These are phyloP conservation scores for Ophiostoma perfectum DNA, from an alignment of 2,329 filamentous ascomycete species.

Conservation along the genomic window DNA sequence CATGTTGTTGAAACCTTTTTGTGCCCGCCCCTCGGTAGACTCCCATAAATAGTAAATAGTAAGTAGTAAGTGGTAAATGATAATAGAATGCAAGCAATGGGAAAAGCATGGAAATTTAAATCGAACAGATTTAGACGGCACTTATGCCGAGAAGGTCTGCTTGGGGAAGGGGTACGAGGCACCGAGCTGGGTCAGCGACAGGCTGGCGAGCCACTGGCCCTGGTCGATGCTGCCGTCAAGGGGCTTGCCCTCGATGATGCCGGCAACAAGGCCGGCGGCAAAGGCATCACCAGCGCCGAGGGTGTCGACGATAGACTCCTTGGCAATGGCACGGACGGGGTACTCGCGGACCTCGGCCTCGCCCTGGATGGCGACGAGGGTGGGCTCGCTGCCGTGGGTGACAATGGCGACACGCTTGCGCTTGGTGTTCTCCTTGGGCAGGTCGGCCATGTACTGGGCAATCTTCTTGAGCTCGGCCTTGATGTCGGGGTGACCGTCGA, in stretches of 20 bases:
- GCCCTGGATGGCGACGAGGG: constrained; percentile 72
- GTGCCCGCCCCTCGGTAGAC: background rate
- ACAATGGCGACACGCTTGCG: constrained; percentile 82
- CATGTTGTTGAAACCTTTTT: constrained; percentile 33
- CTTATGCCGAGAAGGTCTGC: constrained; percentile 58
- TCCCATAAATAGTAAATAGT: background rate
- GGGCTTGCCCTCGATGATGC: constrained; percentile 76
- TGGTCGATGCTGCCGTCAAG: constrained; percentile 77
- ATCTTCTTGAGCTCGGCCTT: constrained; percentile 73
- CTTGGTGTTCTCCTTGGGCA: constrained; percentile 87
- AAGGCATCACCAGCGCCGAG: constrained; percentile 80
- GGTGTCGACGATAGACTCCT: constrained; percentile 93
- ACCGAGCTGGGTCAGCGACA: constrained; percentile 92
- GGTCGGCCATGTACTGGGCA: constrained; percentile 74
- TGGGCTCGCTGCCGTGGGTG: constrained; percentile 91
- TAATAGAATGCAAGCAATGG: background rate
- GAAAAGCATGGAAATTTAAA: background rate
- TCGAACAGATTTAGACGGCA: background rate
- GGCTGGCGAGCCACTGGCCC: constrained; percentile 91
- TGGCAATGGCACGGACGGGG: constrained; percentile 81
- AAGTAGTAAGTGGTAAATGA: background rate
- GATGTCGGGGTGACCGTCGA: constrained; percentile 53
- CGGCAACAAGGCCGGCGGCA: constrained; percentile 87
- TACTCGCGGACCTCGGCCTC: constrained; percentile 67
- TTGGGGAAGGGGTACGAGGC: constrained; percentile 89